Conservation (phyloP, 441 rosid species). For the Geranium incanum region DNA sequence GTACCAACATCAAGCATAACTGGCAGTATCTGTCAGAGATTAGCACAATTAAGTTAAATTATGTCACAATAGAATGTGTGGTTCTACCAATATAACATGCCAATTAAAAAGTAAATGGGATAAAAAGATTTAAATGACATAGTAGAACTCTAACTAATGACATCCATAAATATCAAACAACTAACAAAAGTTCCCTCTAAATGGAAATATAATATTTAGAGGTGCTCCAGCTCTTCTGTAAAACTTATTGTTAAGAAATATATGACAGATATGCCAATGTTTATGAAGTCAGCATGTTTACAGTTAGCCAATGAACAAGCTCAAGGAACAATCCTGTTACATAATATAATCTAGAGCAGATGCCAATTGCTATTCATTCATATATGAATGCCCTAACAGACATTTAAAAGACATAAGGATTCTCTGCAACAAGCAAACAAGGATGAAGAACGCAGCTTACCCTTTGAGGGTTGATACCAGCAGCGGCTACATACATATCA, state of each 20-base stretch:
- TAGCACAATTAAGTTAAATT: constrained; percentile 15
- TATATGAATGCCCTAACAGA: neutral
- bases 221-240: too few relatives aligned
- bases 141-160: too few relatives aligned
- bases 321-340: too few relatives aligned
- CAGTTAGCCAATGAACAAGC: too few relatives aligned
- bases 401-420: neutral
- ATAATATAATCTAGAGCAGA: too few relatives aligned
- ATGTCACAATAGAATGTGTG: neutral
- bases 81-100: neutral
- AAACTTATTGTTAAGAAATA: too few relatives aligned
- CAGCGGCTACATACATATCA: constrained; percentile 94
- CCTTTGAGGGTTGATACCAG: constrained; percentile 89
- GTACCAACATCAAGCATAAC: constrained; percentile 96
- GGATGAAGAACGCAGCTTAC: constrained; percentile 25
- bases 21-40: constrained; percentile 63
- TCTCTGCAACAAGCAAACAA: neutral
- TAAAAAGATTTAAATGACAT: neutral
- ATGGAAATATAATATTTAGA: too few relatives aligned
- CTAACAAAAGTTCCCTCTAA: too few relatives aligned
- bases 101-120: constrained; percentile 9
- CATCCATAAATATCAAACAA: too few relatives aligned
- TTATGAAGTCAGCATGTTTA: too few relatives aligned
- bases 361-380: too few relatives aligned
- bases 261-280: too few relatives aligned